Evolutionary conservation across 495 filamentous ascomycete genomes (phyloP).

Genomic region (Podospora didyma): DNA sequence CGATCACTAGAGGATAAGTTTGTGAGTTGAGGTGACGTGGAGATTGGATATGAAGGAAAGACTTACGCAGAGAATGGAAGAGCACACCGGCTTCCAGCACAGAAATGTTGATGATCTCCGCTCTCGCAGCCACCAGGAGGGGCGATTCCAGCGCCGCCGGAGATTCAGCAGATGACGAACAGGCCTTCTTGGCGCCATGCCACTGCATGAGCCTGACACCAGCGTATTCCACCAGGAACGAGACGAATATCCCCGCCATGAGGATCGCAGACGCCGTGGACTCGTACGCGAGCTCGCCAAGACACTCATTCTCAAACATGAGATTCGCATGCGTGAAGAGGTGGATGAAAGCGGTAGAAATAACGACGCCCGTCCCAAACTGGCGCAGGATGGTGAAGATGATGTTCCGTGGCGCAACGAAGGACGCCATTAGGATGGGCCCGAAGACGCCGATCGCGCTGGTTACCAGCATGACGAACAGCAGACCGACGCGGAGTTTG

Average conservation of each 20-base stretch:
- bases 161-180: slow-evolving; percentile 1
- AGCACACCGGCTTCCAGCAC: slow-evolving; percentile 69
- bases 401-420: slow-evolving; percentile 22
- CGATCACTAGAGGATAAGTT: slow-evolving; percentile 41
- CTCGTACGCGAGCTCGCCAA: slow-evolving; percentile 58
- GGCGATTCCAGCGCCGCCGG: neutral
- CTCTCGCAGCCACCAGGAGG: neutral
- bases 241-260: slow-evolving; percentile 62
- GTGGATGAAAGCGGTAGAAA: slow-evolving; percentile 69
- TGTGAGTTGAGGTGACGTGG: neutral
- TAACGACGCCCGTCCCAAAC: slow-evolving; percentile 71
- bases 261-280: slow-evolving; percentile 56
- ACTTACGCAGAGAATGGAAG: slow-evolving; percentile 63
- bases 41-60: neutral
- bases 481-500: slow-evolving; percentile 52
- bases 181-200: slow-evolving; percentile 24
- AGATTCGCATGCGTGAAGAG: slow-evolving; percentile 60
- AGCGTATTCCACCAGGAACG: slow-evolving; percentile 57
- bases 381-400: slow-evolving; percentile 58
- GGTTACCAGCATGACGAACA: slow-evolving; percentile 48
- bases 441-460: slow-evolving; percentile 32
- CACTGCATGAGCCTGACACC: slow-evolving; percentile 48
- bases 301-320: slow-evolving; percentile 61
- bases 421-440: slow-evolving; percentile 40
- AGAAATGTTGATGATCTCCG: slow-evolving; percentile 51